These are phyloP conservation scores for Sindora glabra DNA, from an alignment of 306 rosid genomes.

Conservation along the genomic window DNA sequence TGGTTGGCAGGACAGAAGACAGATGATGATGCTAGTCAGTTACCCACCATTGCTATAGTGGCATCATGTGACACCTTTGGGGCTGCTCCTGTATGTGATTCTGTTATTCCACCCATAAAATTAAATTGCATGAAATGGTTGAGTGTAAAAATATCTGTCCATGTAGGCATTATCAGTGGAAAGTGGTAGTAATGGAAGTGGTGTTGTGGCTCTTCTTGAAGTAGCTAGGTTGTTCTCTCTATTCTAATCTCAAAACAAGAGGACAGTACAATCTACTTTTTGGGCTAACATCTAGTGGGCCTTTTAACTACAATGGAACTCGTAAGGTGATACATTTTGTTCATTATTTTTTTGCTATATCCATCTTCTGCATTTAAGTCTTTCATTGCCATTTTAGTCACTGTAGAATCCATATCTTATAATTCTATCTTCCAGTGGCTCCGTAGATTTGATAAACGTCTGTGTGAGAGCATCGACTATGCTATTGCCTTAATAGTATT, in stretches of 20 bases:
- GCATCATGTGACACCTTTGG: constrained; percentile 99
- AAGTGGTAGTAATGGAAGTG: constrained; percentile 98
- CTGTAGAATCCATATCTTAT: constrained; percentile 3
- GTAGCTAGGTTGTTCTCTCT: constrained; percentile 95
- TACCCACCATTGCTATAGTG: constrained; percentile 93
- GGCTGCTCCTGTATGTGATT: constrained; percentile 85
- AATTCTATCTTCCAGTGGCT: constrained; percentile 71
- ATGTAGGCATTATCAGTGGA: constrained; percentile 89
- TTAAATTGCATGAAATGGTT: constrained; percentile 10
- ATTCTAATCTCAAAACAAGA: constrained; percentile 94
- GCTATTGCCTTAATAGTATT: constrained; percentile 90
- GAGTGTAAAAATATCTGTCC: constrained; percentile 19
- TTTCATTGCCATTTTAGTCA: not conserved
- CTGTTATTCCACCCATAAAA: constrained; percentile 4
- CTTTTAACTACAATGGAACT: constrained; percentile 97
- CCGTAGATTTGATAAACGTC: constrained; percentile 87
- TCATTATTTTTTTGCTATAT: not conserved
- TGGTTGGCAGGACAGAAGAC: constrained; percentile 92
- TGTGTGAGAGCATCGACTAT: constrained; percentile 91
- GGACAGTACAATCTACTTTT: constrained; percentile 91
- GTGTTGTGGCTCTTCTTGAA: constrained; percentile 92
- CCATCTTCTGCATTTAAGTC: not conserved
- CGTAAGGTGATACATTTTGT: constrained; percentile 56
- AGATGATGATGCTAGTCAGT: constrained; percentile 81
- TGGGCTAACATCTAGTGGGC: constrained; percentile 96